A percentile compares a stretch with the other conserved stretches of the same genome.
These are phyloP conservation scores for Mortierella sp. DNA, from an alignment of 371 early-diverging fungal genomes.

Conservation along the genomic window DNA sequence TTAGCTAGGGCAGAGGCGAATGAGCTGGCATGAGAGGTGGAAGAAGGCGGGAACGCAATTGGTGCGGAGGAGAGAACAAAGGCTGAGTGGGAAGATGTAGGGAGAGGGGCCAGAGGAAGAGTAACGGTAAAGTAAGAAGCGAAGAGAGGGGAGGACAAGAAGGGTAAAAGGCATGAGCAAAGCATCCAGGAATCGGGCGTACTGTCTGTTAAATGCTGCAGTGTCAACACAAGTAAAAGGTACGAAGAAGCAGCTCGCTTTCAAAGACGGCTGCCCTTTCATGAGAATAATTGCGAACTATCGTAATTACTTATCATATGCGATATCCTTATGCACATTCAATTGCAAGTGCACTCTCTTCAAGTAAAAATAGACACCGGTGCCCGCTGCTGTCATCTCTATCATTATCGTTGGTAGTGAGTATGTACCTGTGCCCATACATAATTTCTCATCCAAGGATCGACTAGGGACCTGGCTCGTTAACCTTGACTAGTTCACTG, in stretches of 20 bases:
- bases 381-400: not conserved
- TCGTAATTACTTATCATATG: not conserved
- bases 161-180: not conserved
- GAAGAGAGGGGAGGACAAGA: not conserved
- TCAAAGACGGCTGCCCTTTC: not conserved
- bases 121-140: not conserved
- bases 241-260: not conserved
- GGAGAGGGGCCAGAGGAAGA: not conserved
- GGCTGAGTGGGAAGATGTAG: not conserved
- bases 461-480: no score
- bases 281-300: not conserved
- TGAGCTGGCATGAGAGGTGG: not conserved
- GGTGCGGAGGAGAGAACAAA: not conserved
- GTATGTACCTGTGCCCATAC: not conserved
- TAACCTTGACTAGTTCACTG: no score
- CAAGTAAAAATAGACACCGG: not conserved
- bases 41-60: not conserved
- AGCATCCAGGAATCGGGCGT: not conserved
- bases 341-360: not conserved
- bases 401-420: not conserved
- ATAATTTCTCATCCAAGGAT: not conserved
- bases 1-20: not conserved
- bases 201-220: not conserved
- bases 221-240: not conserved
- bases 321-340: constrained; percentile 1